Evolutionary conservation across 805 yeast species (phyloP), one percentile per base, ranked within the genome.

Genomic region (Myxozyma vanderwaltii): DNA sequence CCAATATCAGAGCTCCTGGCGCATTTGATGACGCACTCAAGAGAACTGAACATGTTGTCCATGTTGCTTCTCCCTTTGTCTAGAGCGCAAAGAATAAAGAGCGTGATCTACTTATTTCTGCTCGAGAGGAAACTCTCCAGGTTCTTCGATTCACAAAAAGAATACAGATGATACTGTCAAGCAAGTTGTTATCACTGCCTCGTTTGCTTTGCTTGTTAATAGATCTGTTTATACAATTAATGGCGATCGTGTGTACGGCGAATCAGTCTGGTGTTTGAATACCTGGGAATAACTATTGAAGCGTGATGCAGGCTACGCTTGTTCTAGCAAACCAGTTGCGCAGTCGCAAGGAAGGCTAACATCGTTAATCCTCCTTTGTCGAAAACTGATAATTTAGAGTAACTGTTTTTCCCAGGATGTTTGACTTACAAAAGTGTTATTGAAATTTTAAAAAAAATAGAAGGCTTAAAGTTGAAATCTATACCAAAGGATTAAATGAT

Each of bases 131-230:
- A 23, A 79, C 82, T 19, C 63, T 70, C 33, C 75, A 74, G 62
- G 77, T 80, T 15, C 72, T 81, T 44, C 61, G 66, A 15, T 77
- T 82, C 0, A 72, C 36, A 63, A 69, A 48, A 57, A 67, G 17
- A 68, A 69, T 59, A 82, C 76, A 8, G 36, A 36, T 24, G 27
- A 26, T n/a, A 76, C 77, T 0, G 75, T 81, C 21, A 70, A 72
- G 53, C 70, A 72, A 12, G 81, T 81, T 5, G 82, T 80, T 6
- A 67, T 79, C 19, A 80, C 83, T 1, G 79, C 83, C 0, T 81
- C 84, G 0, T 69, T 69, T 57, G 80, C 79, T 19, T 78, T 82
- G 1, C 45, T 58, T 12, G 24, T 39, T 40, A 40, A 21, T 15
- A 33, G 6, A 33, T 49, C 48, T 23, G 36, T 43, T 23, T 27